Evolutionary conservation across 129 eudicot genomes (phyloP), one percentile per base, ranked within the genome.

Genomic region (Rutidosis leptorrhynchoides): DNA sequence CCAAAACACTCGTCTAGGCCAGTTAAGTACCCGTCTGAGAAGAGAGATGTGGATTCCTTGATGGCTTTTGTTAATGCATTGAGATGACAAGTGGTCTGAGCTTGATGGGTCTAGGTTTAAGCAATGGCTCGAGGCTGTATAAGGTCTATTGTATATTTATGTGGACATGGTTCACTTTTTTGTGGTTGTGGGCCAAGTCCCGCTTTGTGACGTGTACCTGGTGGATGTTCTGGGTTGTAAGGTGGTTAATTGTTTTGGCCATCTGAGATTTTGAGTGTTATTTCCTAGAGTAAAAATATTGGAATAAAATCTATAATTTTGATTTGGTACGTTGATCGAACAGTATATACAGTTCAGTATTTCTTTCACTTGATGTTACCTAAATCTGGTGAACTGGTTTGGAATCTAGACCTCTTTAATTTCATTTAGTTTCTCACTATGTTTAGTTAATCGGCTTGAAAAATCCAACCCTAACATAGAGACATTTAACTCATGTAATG

Each of bases 11-110:
- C 87, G 4, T 68, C 90, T 61, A 74, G 82, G 37, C 85, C 95
- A 0, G 66, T 90, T 15, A 90, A 87, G 76, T 90, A 84, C 61
- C 85, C 90, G 0, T 84, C 97, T 0, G 90, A 87, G 79, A 87
- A 84, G 71, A 80, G 97, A 58, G 95, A 87, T 58, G 95, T 84
- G 0, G 92, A 90, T 7, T 90, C 97, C 1, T 83, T 90, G 89
- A 56, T 77, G 81, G 82, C 85, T 25, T 90, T 90, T 60, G 85
- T 90, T 20, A 90, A 83, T 28, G 87, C 92, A 8, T 83, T 90
- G 26, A 76, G 90, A 72, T 86, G 70, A 87, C 42, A 8, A 40
- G 15, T 20, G 28, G 16, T 9, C 22, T 10, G 59, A 54, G 59
- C 27, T 57, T 57, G 37, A 27, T 26, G 37, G 35, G 20, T 25